Evolutionary conservation across 139 green algal species (phyloP), one percentile per base, ranked within the genome.

Genomic region (Astrephomene gubernaculifera): DNA sequence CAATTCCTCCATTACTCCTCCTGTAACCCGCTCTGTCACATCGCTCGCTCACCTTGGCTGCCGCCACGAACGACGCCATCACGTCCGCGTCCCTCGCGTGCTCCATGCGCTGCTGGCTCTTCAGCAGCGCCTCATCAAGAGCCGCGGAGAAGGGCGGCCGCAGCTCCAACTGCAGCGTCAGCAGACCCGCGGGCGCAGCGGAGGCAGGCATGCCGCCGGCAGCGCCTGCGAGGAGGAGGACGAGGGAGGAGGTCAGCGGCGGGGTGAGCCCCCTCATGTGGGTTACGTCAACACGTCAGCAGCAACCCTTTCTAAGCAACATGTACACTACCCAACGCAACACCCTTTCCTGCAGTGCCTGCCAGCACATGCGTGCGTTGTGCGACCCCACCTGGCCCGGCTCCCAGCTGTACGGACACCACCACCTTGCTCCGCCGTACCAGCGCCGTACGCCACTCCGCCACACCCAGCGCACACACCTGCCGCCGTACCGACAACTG

Each of bases 371-470:
- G n/a, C 29, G 29, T 70, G 63, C 63, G 29, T 70, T 4, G 35
- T 25, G 14, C 41, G 9, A 0, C 24, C 81, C 33, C 65, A 88
- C 85, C 85, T 83, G 85, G 85, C 22, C 87, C 87, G 4, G 27
- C 60, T 24, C 82, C 79, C 35, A 90, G 74, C 44, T 86, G 76
- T 36, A 90, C 82, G 44, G 67, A 83, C 14, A 90, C 84, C 27
- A 85, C 80, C 68, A 90, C 87, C 24, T 71, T 73, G 69, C 69
- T 17, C 27, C 45, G 64, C 25, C 82, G 57, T 33, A 87, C 10
- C 78, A 90, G 45, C 49, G 79, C 82, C 54, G 87, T 88, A 25
- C 87, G 82, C 87, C 87, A 90, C 52, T 90, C 87, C 10, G 63
- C 82, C 0, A 22, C 31, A 1, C 87, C 87, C 82, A 88, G 38